These are phyloP conservation scores for Sugiyamaella grinbergsii DNA, from an alignment of 1,139 yeast species.

Conservation along the genomic window DNA sequence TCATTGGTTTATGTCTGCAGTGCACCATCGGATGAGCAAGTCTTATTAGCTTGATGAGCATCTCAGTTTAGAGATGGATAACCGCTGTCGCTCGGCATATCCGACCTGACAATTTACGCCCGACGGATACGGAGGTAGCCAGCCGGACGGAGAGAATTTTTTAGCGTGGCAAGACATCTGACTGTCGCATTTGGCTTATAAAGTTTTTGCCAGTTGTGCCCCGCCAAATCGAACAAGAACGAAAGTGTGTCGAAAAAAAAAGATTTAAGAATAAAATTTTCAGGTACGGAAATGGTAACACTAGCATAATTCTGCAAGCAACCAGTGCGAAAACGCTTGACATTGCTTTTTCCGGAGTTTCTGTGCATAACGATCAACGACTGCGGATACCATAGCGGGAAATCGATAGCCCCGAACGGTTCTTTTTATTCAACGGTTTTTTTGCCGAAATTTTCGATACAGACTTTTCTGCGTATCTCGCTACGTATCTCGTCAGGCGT, in stretches of 20 bases:
- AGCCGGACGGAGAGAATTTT: too few relatives aligned
- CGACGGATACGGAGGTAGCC: too few relatives aligned
- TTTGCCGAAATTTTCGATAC: background rate
- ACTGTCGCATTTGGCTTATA: too few relatives aligned
- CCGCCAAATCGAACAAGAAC: too few relatives aligned
- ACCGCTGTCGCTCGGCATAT: background rate
- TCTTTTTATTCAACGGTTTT: background rate
- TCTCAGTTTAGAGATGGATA: background rate
- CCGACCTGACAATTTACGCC: background rate
- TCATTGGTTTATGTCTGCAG: too few relatives aligned
- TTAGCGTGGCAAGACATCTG: too few relatives aligned
- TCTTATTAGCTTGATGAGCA: background rate
- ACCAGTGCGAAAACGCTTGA: background rate
- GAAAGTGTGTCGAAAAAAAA: too few relatives aligned
- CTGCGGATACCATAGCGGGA: background rate
- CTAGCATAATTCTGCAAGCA: background rate
- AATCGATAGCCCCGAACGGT: background rate
- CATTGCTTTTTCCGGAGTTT: background rate
- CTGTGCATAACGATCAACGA: background rate
- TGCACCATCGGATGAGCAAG: background rate
- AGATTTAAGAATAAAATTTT: constrained; percentile 1
- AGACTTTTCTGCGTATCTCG: too few relatives aligned
- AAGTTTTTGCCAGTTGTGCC: too few relatives aligned
- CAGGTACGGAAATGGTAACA: background rate
- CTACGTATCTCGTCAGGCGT: too few relatives aligned